Base-by-base conservation (phyloP, 2,329 filamentous ascomycete species). In the Aspergillus calidoustus region DNA sequence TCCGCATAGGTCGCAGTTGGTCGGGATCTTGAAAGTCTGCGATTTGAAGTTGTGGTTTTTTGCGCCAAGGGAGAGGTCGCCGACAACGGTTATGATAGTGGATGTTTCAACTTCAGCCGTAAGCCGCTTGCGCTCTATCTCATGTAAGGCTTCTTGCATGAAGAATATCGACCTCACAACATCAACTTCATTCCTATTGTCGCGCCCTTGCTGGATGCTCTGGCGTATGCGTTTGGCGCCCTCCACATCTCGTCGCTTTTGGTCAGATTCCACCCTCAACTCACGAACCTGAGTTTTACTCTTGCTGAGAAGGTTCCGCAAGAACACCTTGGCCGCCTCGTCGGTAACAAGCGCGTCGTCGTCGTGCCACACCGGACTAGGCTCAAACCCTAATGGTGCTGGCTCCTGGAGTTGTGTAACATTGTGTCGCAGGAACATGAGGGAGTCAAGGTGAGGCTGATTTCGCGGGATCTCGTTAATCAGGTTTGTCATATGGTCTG, bases 1-100 rank as follows among this genome's bases (percentile, higher is more conserved):
- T 19, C 93, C 93, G 70, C 95, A 99, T 13, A 97, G 84, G 76
- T 99, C 95, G 80, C 95, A 99, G 75, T 98, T 98, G 4, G 95
- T 99, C 0, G 96, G 96, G 63, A 99, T 97, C 77, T 98, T 98
- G 84, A 98, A 99, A 0, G 95, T 98, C 74, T 98, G 93, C n/a
- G 92, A 89, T 79, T 96, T 97, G 85, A 99, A 99, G 72, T 96
- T 95, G 81, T 99, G 95, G 72, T 93, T 97, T 75, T 92, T 92
- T 11, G 93, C 93, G 19, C 94, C 94, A 22, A 97, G 82, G 2
- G 93, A 97, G 58, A 99, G 86, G 74, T 99, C 95, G 41, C 95
- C 95, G 3, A 97, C 94, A 0, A 89, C 91, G 9, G 89, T 83
- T n/a, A 92, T 94, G 72, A 99, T 96, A 2, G 93, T 97, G 1